Percentiles rank a stretch among this genome's conserved stretches.
phyloP scores from a whole-genome alignment of 129 eudicot species.

The Helichrysum umbraculigerum region DNA sequence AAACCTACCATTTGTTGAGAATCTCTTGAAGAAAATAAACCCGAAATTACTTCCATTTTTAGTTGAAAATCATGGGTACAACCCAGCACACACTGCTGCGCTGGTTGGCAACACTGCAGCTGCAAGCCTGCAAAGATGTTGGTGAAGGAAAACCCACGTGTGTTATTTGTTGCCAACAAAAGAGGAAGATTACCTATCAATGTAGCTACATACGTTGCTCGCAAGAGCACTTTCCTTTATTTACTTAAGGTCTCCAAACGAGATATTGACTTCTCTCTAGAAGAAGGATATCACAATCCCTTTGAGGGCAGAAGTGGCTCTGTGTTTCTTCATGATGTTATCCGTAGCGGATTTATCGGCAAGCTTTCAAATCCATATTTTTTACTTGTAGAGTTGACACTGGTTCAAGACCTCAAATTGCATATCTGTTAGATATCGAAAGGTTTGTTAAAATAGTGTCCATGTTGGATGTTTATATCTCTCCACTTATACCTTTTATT shows the following conservation, averaged over 20 bases:
- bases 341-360: conserved; percentile 15
- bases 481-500: neutral
- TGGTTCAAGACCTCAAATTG: no score
- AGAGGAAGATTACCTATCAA: conserved; percentile 1
- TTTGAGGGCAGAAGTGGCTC: conserved; percentile 26
- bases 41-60: conserved; percentile 13
- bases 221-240: conserved; percentile 3
- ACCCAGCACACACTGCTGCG: conserved; percentile 32
- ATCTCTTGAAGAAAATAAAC: conserved; percentile 2
- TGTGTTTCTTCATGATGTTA: conserved; percentile 1
- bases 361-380: neutral
- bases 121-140: conserved; percentile 31
- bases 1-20: conserved; percentile 4
- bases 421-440: no score
- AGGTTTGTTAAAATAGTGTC: no score
- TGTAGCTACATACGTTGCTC: conserved; percentile 18
- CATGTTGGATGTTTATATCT: no score
- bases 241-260: conserved; percentile 13
- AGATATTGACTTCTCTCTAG: conserved; percentile 1
- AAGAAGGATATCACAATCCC: conserved; percentile 17
- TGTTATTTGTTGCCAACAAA: conserved; percentile 8
- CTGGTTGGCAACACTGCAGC: conserved; percentile 28
- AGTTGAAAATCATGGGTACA: neutral
- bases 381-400: no score
- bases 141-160: conserved; percentile 24